Evolutionary conservation across 441 rosid genomes (phyloP).

Genomic region (Erodium trifolium): DNA sequence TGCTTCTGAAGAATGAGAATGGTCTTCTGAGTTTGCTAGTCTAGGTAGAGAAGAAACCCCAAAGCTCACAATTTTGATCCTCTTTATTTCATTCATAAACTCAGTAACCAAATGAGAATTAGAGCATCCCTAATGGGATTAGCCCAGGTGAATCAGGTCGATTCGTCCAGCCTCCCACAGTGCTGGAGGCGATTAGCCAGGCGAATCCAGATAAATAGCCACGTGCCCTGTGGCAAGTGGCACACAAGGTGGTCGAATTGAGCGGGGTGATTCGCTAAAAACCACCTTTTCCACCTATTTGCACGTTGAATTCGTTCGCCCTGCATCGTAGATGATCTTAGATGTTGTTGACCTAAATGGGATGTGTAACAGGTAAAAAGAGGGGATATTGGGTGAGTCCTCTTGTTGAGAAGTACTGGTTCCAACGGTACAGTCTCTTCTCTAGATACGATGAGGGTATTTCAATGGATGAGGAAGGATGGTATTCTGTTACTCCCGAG

Average conservation of each 20-base stretch:
- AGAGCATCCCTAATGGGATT: too few relatives aligned
- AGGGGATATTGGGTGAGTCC: constrained; percentile 15
- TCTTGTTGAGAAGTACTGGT: constrained; percentile 27
- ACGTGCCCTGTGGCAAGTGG: too few relatives aligned
- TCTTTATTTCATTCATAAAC: background rate
- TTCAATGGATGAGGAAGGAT: constrained; percentile 40
- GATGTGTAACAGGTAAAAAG: background rate
- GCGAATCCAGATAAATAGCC: too few relatives aligned
- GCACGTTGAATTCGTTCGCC: too few relatives aligned
- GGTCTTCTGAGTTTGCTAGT: background rate
- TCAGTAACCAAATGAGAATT: background rate
- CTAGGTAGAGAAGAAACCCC: background rate
- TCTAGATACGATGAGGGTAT: constrained; percentile 39
- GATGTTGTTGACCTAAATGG: too few relatives aligned
- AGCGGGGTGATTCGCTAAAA: too few relatives aligned
- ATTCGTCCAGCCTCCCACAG: too few relatives aligned
- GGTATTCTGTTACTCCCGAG: constrained; percentile 43
- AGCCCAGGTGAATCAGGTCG: too few relatives aligned
- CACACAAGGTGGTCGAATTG: too few relatives aligned
- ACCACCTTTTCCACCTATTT: too few relatives aligned
- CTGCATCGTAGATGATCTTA: too few relatives aligned
- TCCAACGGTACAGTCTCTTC: constrained; percentile 39
- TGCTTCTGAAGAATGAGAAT: constrained; percentile 5
- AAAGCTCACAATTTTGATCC: background rate
- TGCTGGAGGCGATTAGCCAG: too few relatives aligned